phyloP scores from a whole-genome alignment of 169 alveolate genomes.

The Cryptosporidium sp. region DNA sequence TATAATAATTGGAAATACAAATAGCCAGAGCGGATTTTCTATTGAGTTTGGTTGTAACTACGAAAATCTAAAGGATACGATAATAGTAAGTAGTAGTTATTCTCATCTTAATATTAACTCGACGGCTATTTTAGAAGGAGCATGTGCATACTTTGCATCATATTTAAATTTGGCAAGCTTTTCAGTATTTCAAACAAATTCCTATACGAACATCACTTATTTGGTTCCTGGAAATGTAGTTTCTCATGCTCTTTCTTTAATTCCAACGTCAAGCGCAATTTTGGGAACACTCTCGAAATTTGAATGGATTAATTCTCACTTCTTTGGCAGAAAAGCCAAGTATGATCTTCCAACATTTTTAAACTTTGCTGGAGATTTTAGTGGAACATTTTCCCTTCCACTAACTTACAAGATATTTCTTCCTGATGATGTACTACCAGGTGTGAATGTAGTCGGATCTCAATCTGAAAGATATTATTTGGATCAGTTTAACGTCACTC shows the following conservation, averaged over 20 bases:
- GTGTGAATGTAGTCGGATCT: conserved; percentile 28
- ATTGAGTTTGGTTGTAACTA: conserved; percentile 49
- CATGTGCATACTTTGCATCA: conserved; percentile 66
- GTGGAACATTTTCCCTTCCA: conserved; percentile 71
- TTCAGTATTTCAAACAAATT: conserved; percentile 58
- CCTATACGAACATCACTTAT: conserved; percentile 47
- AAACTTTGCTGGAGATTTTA: conserved; percentile 45
- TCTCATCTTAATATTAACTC: conserved; percentile 42
- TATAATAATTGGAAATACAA: conserved; percentile 70
- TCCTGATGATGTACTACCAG: conserved; percentile 63
- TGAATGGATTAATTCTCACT: conserved; percentile 56
- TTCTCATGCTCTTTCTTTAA: conserved; percentile 52
- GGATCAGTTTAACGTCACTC: conserved; percentile 55
- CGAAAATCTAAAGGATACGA: conserved; percentile 3
- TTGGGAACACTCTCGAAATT: conserved; percentile 31
- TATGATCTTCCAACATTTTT: conserved; percentile 42
- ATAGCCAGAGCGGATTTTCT: conserved; percentile 43
- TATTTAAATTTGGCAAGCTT: conserved; percentile 63
- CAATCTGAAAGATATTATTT: neutral
- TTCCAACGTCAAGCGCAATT: conserved; percentile 63
- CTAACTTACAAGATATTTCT: conserved; percentile 46
- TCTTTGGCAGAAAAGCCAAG: conserved; percentile 19
- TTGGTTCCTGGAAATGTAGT: conserved; percentile 61
- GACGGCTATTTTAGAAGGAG: conserved; percentile 68
- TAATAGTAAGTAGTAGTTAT: conserved; percentile 25